A percentile compares a stretch with the other conserved stretches of the same genome.
These are phyloP conservation scores for Priceomyces carsonii DNA, from an alignment of 805 yeast genomes.

Conservation along the genomic window DNA sequence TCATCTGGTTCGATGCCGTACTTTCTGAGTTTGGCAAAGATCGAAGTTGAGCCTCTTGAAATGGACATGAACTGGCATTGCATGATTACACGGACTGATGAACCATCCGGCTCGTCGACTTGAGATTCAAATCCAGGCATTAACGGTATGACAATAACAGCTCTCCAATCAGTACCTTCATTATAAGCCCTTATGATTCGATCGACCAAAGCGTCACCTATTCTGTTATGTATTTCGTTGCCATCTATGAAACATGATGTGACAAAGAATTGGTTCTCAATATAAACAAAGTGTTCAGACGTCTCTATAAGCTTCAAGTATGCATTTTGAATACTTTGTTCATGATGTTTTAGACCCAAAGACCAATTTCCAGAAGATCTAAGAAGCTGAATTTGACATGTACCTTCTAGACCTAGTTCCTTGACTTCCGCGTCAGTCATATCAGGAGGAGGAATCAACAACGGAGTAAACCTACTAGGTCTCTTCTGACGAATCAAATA, in stretches of 20 bases:
- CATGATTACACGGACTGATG: constrained; percentile 94
- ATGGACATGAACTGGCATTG: constrained; percentile 94
- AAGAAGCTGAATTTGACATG: constrained; percentile 88
- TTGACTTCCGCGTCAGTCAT: constrained; percentile 70
- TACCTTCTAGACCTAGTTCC: constrained; percentile 64
- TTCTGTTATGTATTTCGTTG: constrained; percentile 77
- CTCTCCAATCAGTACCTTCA: constrained; percentile 80
- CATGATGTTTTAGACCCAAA: constrained; percentile 79
- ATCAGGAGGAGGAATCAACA: constrained; percentile 90
- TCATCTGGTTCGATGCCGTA: constrained; percentile 87
- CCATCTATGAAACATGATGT: constrained; percentile 89
- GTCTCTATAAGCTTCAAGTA: constrained; percentile 87
- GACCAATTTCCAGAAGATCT: constrained; percentile 96
- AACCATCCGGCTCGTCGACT: constrained; percentile 91
- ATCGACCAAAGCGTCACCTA: constrained; percentile 98
- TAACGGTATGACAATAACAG: constrained; percentile 86
- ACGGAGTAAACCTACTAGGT: constrained; percentile 91
- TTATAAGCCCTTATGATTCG: constrained; percentile 86
- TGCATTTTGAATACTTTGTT: constrained; percentile 89
- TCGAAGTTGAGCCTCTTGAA: constrained; percentile 84
- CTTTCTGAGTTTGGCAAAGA: constrained; percentile 76
- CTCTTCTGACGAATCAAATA: constrained; percentile 88
- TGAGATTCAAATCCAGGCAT: constrained; percentile 98
- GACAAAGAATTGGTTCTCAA: constrained; percentile 93
- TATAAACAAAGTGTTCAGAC: constrained; percentile 88